Conservation (phyloP, 2,329 filamentous ascomycete species). For the Fusarium sublunatum region DNA sequence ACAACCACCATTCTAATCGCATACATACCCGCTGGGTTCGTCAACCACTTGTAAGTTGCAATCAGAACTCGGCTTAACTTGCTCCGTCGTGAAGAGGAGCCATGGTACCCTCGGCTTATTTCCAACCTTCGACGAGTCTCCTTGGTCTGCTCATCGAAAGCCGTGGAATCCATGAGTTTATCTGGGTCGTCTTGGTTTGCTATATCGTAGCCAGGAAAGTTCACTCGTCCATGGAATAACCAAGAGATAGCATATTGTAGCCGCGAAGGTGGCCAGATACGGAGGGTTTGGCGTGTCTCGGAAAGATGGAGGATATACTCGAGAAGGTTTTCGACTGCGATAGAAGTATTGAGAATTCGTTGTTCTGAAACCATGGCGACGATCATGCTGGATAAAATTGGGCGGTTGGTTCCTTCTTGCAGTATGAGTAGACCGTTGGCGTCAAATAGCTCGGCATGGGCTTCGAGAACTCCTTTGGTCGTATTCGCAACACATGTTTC, state of each 20-base stretch:
- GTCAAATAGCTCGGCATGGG: constrained; percentile 56
- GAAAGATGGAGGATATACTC: constrained; percentile 53
- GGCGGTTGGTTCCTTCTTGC: constrained; percentile 37
- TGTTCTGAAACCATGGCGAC: constrained; percentile 62
- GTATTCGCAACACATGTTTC: constrained; percentile 48
- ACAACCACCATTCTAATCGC: constrained; percentile 60
- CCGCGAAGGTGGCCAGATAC: constrained; percentile 57
- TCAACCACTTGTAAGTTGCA: constrained; percentile 55
- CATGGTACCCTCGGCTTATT: constrained; percentile 47
- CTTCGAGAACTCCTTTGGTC: constrained; percentile 55
- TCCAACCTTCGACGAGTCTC: constrained; percentile 52
- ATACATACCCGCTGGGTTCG: constrained; percentile 57
- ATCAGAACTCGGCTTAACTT: constrained; percentile 44
- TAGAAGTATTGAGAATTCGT: constrained; percentile 48
- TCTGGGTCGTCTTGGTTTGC: constrained; percentile 32
- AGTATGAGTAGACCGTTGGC: constrained; percentile 52
- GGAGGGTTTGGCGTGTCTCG: constrained; percentile 48
- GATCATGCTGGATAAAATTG: constrained; percentile 54
- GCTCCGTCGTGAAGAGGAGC: constrained; percentile 27
- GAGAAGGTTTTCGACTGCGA: constrained; percentile 51
- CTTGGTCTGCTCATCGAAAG: constrained; percentile 48
- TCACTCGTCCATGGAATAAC: constrained; percentile 45
- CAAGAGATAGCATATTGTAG: constrained; percentile 55
- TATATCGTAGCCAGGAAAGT: constrained; percentile 36
- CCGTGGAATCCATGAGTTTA: constrained; percentile 41